phyloP scores from a whole-genome alignment of 495 filamentous ascomycete species.

The Geoglossum glabrum region DNA sequence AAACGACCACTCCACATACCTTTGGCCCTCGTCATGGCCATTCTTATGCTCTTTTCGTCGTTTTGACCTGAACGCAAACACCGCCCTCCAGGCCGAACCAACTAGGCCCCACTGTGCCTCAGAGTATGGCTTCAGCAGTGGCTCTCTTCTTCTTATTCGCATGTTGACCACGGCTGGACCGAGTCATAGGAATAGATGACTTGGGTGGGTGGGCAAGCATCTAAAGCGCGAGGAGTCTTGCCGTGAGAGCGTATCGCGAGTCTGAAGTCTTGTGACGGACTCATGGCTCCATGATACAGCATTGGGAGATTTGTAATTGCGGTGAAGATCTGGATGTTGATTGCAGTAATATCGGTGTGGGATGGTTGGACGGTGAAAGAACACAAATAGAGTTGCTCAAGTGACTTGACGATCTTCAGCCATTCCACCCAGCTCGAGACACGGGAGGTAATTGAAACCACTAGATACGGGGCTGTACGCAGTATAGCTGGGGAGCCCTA shows the following conservation, averaged over 20 bases:
- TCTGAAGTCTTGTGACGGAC: background rate
- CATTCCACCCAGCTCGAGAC: background rate
- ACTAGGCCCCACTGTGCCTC: background rate
- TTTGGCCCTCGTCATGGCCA: background rate
- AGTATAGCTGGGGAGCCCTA: background rate
- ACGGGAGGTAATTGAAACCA: background rate
- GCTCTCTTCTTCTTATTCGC: background rate
- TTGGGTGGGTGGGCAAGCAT: background rate
- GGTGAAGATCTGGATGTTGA: background rate
- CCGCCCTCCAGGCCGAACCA: background rate
- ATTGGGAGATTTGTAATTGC: background rate
- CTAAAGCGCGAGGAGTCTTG: too few relatives aligned
- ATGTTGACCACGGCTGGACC: background rate
- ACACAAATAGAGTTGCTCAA: background rate
- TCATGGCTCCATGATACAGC: background rate
- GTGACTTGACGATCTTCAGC: background rate
- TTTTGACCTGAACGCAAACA: background rate
- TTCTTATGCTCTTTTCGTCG: background rate
- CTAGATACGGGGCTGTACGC: too few relatives aligned
- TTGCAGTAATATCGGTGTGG: background rate
- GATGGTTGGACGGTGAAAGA: background rate
- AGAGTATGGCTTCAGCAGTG: background rate
- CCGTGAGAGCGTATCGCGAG: background rate
- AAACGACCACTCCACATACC: background rate
- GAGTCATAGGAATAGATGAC: background rate